Base-by-base conservation (phyloP, 352 stramenopile genomes). In the Sclerospora graminicola region DNA sequence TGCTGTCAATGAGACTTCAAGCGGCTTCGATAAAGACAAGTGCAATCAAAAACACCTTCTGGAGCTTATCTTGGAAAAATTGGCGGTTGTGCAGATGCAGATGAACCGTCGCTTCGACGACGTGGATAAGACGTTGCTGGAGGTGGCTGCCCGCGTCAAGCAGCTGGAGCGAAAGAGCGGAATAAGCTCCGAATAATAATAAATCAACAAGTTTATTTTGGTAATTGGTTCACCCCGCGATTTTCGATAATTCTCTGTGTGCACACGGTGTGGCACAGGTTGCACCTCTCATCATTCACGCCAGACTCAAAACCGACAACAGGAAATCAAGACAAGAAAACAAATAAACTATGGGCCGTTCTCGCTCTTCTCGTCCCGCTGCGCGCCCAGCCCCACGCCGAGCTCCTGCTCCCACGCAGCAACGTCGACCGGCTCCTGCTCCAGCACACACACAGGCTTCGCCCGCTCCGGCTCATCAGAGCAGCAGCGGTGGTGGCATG, bases 301-400 rank as follows among this genome's bases (percentile, higher is more conserved):
- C 38, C 60, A 67, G 49, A 65, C 68, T 59, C 40, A 52, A 52
- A 43, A 50, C 37, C 53, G 38, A 51, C 28, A 51, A 33, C 34
- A 27, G 15, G 34, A 34, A 39, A 45, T 15, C 49, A 49, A 63
- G 33, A 39, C 5, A n/a, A n/a, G n/a, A n/a, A n/a, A n/a, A n/a
- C n/a, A n/a, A n/a, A n/a, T n/a, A n/a, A n/a, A n/a, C n/a, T n/a
- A 84, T 89, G 77, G 77, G 60, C 48, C 73, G 73, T 54, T 89
- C 77, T 21, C 69, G 74, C 63, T 76, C 57, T 37, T 86, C 76
- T 13, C 68, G 72, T 39, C 49, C 62, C 11, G 51, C 61, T 14
- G 41, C 56, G 23, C 56, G 55, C 20, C 50, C 55, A 16, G 63
- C 63, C 29, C 64, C 64, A 38, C 56, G 62, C 48, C 66, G 67